Percentiles rank a stretch among this genome's conserved stretches.
phyloP scores from a whole-genome alignment of 768 basidiomycete species.

The Saitozyma podzolica region DNA sequence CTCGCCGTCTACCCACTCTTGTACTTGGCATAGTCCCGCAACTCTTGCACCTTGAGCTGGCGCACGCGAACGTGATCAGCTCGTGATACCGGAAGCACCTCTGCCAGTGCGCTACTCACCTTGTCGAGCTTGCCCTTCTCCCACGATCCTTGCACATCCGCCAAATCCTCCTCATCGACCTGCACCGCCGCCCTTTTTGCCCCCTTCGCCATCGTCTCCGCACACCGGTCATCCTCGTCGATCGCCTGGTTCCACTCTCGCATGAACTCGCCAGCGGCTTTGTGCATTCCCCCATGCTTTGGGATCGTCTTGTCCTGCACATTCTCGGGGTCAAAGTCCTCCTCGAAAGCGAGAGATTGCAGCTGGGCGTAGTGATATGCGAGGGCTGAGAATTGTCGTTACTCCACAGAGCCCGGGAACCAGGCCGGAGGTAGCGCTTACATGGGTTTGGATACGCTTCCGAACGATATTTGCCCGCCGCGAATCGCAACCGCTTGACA shows the following conservation, averaged over 20 bases:
- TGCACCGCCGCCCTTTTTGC: constrained; percentile 23
- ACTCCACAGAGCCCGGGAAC: neutral
- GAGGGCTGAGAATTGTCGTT: constrained; percentile 59
- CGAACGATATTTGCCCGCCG: constrained; percentile 78
- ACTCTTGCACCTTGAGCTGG: constrained; percentile 41
- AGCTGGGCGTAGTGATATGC: constrained; percentile 86
- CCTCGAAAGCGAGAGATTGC: constrained; percentile 87
- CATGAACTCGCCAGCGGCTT: constrained; percentile 65
- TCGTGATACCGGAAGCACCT: neutral
- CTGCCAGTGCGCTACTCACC: constrained; percentile 54
- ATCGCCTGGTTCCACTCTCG: constrained; percentile 70
- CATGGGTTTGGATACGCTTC: constrained; percentile 66
- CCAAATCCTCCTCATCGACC: constrained; percentile 67
- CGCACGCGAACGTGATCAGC: constrained; percentile 7
- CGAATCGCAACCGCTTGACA: constrained; percentile 76
- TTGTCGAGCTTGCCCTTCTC: constrained; percentile 65
- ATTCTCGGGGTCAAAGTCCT: constrained; percentile 69
- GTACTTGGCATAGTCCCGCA: constrained; percentile 36
- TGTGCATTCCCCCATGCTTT: constrained; percentile 72
- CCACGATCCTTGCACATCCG: constrained; percentile 70
- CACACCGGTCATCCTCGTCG: constrained; percentile 66
- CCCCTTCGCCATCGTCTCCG: constrained; percentile 53
- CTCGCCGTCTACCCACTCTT: constrained; percentile 26
- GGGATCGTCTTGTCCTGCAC: constrained; percentile 74
- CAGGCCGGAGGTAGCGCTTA: constrained; percentile 53